A percentile compares a stretch with the other conserved stretches of the same genome.
Evolutionary conservation across 345 rosid genomes (phyloP).

Genomic region (Iberis pinnata): DNA sequence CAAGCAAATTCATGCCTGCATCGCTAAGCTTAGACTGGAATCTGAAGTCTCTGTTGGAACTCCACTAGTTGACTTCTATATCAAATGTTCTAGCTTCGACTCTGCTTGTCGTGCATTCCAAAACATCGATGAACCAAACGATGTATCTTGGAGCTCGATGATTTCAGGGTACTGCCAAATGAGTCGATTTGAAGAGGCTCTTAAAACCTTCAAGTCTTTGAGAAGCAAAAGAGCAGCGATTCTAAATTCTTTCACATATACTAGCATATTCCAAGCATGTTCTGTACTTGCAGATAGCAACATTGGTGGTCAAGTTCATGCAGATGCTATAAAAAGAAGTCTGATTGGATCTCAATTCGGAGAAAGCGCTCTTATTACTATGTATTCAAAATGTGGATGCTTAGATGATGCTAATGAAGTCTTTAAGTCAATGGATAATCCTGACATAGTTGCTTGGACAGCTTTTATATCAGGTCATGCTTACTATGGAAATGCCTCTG

Average conservation of each 20-base stretch:
- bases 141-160: conserved; percentile 64
- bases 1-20: conserved; percentile 52
- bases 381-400: conserved; percentile 69
- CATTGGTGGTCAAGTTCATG: conserved; percentile 66
- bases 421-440: conserved; percentile 46
- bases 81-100: conserved; percentile 47
- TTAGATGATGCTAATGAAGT: conserved; percentile 49
- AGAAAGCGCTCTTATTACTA: conserved; percentile 56
- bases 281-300: conserved; percentile 52
- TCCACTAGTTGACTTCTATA: conserved; percentile 61
- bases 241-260: conserved; percentile 54
- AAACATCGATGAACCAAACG: conserved; percentile 56
- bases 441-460: conserved; percentile 75
- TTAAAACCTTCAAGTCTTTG: conserved; percentile 44
- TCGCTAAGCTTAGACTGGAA: conserved; percentile 57
- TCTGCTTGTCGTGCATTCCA: conserved; percentile 49
- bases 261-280: conserved; percentile 69
- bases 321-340: conserved; percentile 62
- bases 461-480: conserved; percentile 64
- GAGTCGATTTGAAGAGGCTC: conserved; percentile 46
- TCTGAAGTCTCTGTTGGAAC: conserved; percentile 66
- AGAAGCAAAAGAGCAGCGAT: conserved; percentile 31
- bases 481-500: conserved; percentile 57
- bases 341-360: conserved; percentile 49
- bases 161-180: conserved; percentile 56